Base-by-base conservation (phyloP, 2,329 filamentous ascomycete genomes). In the Colletotrichum paranaense region DNA sequence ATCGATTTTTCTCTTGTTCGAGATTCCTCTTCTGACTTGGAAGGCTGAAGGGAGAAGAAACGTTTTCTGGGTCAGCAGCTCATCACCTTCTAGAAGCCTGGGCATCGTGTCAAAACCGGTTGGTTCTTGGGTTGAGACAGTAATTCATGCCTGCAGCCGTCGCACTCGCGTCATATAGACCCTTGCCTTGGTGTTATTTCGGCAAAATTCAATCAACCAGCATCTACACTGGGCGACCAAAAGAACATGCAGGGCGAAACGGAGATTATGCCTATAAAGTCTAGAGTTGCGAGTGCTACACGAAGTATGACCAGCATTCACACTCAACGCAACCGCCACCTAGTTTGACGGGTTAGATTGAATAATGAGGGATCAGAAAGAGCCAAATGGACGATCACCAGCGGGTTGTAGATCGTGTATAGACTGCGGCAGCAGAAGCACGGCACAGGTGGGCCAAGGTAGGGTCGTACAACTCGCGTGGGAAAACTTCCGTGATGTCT, bases 101-200 rank as follows among this genome's bases (percentile, higher is more conserved):
- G 46, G 26, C 55, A 59, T 24, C 59, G 3, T 22, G 26, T 62
- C 26, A 2, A 26, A 70, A 49, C 22, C 22, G 19, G 46, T 35
- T 28, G 42, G n/a, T 52, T 22, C 24, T 32, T 55, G 60, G 19
- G 42, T 49, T 28, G 19, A 26, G 32, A 56, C 55, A 35, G 70
- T 26, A 19, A 32, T 59, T 11, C 46, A 69, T 73, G 70, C 32
- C n/a, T 32, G 38, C 19, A 52, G 59, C 70, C 70, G 70, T 52
- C 49, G n/a, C 14, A 38, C 55, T 58, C 16, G 32, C 32, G 16
- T 42, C n/a, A 16, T 8, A 11, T 14, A 42, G 14, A 7, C 8
- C 5, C 22, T 60, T 16, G 38, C 14, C 58, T 16, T 24, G 14
- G n/a, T 4, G 3, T 30, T 56, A 22, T 28, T 24, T 26, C 30